Conservation (phyloP, 345 rosid species). For the Acer negundo region DNA sequence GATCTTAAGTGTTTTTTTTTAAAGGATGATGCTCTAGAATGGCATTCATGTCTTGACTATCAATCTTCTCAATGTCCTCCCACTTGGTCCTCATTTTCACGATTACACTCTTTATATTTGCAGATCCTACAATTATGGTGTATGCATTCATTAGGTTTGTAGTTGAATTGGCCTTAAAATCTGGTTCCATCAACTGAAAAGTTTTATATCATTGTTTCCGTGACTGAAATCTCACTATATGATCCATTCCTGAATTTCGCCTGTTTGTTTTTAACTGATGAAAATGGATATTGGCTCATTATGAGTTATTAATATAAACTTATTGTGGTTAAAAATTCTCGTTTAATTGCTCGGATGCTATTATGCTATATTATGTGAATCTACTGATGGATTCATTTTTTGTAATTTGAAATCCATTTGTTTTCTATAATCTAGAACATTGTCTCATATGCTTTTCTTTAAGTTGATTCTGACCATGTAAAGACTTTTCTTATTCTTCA, state of each 20-base stretch:
- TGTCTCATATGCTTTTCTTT: constrained; percentile 2
- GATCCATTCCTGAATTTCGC: not conserved
- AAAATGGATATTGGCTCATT: not conserved
- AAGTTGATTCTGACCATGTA: not conserved
- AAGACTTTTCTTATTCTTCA: not conserved
- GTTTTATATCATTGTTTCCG: not conserved
- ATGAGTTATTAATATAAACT: not conserved
- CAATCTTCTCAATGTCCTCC: not conserved
- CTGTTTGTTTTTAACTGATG: not conserved
- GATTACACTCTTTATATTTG: too few relatives aligned
- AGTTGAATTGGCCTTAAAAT: not conserved
- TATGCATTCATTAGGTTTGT: not conserved
- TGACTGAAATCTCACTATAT: not conserved
- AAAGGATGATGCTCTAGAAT: not conserved
- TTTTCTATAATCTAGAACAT: not conserved
- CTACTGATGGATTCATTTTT: not conserved
- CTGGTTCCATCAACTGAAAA: not conserved
- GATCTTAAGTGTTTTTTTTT: not conserved
- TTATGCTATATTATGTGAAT: not conserved
- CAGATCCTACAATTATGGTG: not conserved
- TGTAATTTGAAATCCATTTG: not conserved
- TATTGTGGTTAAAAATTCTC: not conserved
- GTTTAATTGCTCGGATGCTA: not conserved
- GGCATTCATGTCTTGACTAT: not conserved
- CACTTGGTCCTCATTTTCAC: not conserved